These are phyloP conservation scores for Zopfia rhizophila DNA, from an alignment of 2,329 filamentous ascomycete species.

Conservation along the genomic window DNA sequence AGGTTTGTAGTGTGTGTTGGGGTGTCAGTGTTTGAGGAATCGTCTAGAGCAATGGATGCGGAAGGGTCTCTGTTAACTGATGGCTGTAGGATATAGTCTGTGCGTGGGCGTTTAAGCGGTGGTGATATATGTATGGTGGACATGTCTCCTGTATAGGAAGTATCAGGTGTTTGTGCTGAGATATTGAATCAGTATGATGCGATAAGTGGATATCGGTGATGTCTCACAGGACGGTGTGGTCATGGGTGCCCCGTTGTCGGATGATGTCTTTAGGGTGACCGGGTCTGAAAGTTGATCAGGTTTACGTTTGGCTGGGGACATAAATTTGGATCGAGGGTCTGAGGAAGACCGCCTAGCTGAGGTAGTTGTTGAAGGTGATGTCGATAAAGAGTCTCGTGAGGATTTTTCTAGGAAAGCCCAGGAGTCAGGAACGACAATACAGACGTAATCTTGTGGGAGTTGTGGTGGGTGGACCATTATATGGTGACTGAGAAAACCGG, in stretches of 20 bases:
- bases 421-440: constrained; percentile 8
- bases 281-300: constrained; percentile 8
- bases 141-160: constrained; percentile 7
- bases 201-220: constrained; percentile 9
- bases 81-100: constrained; percentile 7
- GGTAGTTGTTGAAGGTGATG: constrained; percentile 9
- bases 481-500: constrained; percentile 8
- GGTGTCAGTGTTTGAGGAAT: constrained; percentile 4
- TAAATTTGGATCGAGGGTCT: constrained; percentile 11
- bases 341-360: constrained; percentile 6
- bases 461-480: constrained; percentile 6
- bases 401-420: constrained; percentile 8
- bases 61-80: constrained; percentile 4
- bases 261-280: constrained; percentile 6
- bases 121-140: constrained; percentile 5
- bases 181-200: constrained; percentile 7
- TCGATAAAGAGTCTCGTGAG: constrained; percentile 3
- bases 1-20: constrained; percentile 5
- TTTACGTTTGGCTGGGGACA: constrained; percentile 11
- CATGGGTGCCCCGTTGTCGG: constrained; percentile 5
- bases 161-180: constrained; percentile 9
- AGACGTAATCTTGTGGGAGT: constrained; percentile 10
- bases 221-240: constrained; percentile 10
- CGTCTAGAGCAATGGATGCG: constrained; percentile 2
- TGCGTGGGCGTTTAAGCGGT: constrained; percentile 7